Base-by-base conservation (phyloP, 257 asterid genomes). In the Solanum sitiens region DNA sequence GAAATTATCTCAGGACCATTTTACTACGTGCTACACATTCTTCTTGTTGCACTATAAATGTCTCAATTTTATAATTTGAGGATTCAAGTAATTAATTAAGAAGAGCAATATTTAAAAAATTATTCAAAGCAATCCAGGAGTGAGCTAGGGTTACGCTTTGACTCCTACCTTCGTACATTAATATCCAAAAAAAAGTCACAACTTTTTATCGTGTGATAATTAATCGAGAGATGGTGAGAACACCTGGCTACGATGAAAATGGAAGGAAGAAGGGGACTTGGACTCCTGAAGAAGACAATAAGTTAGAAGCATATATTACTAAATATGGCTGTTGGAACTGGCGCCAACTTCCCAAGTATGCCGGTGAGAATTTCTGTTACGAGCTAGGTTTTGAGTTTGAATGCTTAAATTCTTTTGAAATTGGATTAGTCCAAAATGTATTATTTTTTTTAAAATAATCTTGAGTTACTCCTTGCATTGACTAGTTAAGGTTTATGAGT, bases 241-340 rank as follows among this genome's bases (percentile, higher is more conserved):
- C 71, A 32, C 61, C 86, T 11, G 6, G 27, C 72, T 65, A 33
- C 44, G 83, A 87, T n/a, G 39, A 87, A 47, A 87, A 40, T 47
- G 70, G 86, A 47, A 33, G 37, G 65, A 87, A 42, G 86, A 87
- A 80, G 73, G 86, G 83, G 0, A 77, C 83, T 8, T 87, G 89
- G 83, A 87, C 89, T 3, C 83, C 86, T 11, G 89, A 87, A 25
- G 89, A 87, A 82, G 89, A 87, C 32, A 42, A 56, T 53, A 87
- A 80, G 33, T 79, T 87, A 67, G 74, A 35, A 11, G 83, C 86
- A 30, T 80, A 87, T 87, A 67, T 87, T 45, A 80, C 86, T 15
- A 67, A 72, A 63, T 80, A 87, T 67, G 86, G 89, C 13, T 87
- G 39, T 25, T 42, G 86, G 89, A 87, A 87, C 5, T 87, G 89